phyloP scores from a whole-genome alignment of 305 asterid species.

The Petunia hybrid region DNA sequence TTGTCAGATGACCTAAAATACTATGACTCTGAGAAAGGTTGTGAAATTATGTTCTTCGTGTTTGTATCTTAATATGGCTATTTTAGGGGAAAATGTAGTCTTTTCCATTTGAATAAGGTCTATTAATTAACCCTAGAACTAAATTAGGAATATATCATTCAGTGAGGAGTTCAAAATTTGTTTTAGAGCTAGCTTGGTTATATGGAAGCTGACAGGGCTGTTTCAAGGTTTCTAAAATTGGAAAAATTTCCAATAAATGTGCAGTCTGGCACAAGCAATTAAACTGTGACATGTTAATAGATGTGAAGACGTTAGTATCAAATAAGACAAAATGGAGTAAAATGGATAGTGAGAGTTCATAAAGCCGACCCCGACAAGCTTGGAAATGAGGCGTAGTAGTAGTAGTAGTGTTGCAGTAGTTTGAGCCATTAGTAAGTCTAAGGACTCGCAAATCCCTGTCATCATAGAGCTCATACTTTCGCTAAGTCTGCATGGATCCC shows the following conservation, averaged over 20 bases:
- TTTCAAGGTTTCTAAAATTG: background rate
- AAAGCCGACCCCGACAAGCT: background rate
- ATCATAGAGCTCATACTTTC: constrained; percentile 7
- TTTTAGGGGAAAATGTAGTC: background rate
- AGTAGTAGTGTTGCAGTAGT: background rate
- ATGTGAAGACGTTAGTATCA: background rate
- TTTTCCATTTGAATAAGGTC: background rate
- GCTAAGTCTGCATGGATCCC: no score
- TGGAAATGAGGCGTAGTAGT: background rate
- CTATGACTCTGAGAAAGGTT: background rate
- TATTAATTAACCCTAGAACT: background rate
- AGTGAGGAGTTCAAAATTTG: background rate
- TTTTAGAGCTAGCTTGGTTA: background rate
- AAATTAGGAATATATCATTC: constrained; percentile 12
- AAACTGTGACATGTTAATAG: background rate
- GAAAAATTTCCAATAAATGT: background rate
- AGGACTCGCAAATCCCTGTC: background rate
- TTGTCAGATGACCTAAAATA: background rate
- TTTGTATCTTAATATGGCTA: background rate
- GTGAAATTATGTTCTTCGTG: background rate
- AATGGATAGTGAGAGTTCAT: background rate
- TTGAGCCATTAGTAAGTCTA: background rate
- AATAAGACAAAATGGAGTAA: background rate
- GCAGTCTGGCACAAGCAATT: background rate
- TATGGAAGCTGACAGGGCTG: no score